A percentile compares a stretch with the other conserved stretches of the same genome.
phyloP scores from a whole-genome alignment of 371 early-diverging fungal genomes.

The Lichtheimia hyalospora region DNA sequence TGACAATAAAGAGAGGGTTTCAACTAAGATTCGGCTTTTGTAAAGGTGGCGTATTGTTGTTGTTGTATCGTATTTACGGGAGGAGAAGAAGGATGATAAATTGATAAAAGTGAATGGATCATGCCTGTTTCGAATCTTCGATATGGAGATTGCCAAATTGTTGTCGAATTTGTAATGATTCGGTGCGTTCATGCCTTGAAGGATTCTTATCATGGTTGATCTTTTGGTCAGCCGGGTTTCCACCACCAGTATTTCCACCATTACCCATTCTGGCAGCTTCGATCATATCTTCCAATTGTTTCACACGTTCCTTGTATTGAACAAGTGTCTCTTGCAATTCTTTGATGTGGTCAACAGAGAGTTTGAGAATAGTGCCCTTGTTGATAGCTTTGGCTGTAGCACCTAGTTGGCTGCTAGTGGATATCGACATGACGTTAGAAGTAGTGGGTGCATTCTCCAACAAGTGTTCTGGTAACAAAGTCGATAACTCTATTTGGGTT shows the following conservation, averaged over 20 bases:
- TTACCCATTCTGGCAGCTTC: conserved; percentile 2
- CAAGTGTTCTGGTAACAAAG: conserved; percentile 75
- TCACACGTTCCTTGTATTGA: conserved; percentile 36
- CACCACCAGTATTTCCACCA: no score
- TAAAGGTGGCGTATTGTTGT: no score
- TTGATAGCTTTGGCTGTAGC: conserved; percentile 59
- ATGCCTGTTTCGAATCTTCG: conserved; percentile 2
- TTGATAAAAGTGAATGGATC: neutral
- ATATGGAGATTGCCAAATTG: conserved; percentile 30
- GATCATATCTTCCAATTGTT: conserved; percentile 59
- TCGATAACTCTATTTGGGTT: conserved; percentile 67
- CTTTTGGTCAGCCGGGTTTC: no score
- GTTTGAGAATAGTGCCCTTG: conserved; percentile 85
- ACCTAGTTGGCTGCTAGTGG: conserved; percentile 4
- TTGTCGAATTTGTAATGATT: conserved; percentile 18
- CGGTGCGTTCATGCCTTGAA: conserved; percentile 7
- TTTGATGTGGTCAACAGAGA: conserved; percentile 71
- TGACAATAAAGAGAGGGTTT: no score
- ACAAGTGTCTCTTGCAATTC: conserved; percentile 38
- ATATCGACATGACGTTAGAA: conserved; percentile 31
- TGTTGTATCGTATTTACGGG: no score
- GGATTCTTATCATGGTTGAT: neutral
- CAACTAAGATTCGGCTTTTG: no score
- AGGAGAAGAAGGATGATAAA: conserved; percentile 1
- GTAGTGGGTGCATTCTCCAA: conserved; percentile 46